Conservation (phyloP, 148 eudicot species). For the Pharnaceum exiguum region DNA sequence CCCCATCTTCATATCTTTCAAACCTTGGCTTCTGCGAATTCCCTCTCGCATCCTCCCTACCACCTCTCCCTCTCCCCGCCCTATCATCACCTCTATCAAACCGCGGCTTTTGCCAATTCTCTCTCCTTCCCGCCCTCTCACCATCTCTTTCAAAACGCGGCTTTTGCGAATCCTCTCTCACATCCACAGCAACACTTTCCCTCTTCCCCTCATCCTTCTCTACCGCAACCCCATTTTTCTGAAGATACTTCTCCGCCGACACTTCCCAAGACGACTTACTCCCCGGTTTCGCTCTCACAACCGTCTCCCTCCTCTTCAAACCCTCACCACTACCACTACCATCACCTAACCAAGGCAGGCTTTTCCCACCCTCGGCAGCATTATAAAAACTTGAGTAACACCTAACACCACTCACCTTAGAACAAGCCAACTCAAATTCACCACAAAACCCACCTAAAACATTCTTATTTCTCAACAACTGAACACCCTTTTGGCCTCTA, state of each 20-base stretch:
- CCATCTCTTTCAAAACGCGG: conserved; percentile 16
- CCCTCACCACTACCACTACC: conserved; percentile 18
- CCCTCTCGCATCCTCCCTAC: too few species aligned
- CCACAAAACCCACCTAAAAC: conserved; percentile 25
- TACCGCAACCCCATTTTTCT: conserved; percentile 25
- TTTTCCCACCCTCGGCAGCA: conserved; percentile 29
- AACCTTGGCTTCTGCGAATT: too few species aligned
- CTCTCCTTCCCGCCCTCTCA: conserved; percentile 38
- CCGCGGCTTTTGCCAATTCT: conserved; percentile 36
- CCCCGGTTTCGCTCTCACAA: conserved; percentile 19
- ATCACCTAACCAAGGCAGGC: conserved; percentile 78
- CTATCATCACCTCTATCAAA: too few species aligned
- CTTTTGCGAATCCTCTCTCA: conserved; percentile 23
- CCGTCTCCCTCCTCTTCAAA: conserved; percentile 23
- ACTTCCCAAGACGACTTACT: conserved; percentile 76
- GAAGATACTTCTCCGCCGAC: conserved; percentile 62
- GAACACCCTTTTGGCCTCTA: conserved; percentile 15
- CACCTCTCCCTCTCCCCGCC: too few species aligned
- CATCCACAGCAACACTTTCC: conserved; percentile 10
- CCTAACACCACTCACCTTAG: conserved; percentile 22
- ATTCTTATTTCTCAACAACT: conserved; percentile 16
- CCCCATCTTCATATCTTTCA: too few species aligned
- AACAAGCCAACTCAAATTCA: conserved; percentile 17
- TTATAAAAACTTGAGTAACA: conserved; percentile 31
- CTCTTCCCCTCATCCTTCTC: conserved; percentile 23